phyloP scores from a whole-genome alignment of 2,329 filamentous ascomycete genomes.

The Neodidymelliopsis sp. region DNA sequence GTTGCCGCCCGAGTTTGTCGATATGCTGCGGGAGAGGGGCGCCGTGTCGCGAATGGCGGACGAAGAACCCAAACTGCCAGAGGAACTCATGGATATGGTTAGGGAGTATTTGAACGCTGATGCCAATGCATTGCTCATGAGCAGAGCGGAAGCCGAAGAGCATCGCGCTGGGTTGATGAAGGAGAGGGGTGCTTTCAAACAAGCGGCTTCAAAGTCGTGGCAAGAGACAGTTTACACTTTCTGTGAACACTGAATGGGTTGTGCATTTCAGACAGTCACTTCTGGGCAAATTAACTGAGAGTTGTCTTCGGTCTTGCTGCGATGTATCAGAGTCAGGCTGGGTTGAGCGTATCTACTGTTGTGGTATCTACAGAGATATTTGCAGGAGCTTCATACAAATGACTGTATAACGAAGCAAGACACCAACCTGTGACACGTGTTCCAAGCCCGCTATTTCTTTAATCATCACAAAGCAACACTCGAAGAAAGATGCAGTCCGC shows the following conservation, averaged over 20 bases:
- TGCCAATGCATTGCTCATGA: slow-evolving; percentile 22
- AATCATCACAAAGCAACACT: neutral
- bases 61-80: slow-evolving; percentile 11
- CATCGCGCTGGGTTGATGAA: slow-evolving; percentile 22
- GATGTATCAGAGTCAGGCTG: no score
- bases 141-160: slow-evolving; percentile 23
- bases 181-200: slow-evolving; percentile 12
- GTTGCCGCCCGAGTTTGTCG: slow-evolving; percentile 26
- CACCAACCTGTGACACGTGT: no score
- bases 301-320: no score
- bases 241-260: slow-evolving; percentile 17
- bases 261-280: no score
- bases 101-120: slow-evolving; percentile 10
- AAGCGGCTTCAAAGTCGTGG: slow-evolving; percentile 7
- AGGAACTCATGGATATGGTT: slow-evolving; percentile 28
- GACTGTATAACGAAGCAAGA: no score
- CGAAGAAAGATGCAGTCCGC: neutral
- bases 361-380: no score
- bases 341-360: no score
- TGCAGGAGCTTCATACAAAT: no score
- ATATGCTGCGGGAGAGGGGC: slow-evolving; percentile 18
- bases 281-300: no score
- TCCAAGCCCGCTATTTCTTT: no score
- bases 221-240: slow-evolving; percentile 18
- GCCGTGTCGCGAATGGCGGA: neutral